Base-by-base conservation (phyloP, 148 eudicot genomes). In the Dianthus caryophyllus region DNA sequence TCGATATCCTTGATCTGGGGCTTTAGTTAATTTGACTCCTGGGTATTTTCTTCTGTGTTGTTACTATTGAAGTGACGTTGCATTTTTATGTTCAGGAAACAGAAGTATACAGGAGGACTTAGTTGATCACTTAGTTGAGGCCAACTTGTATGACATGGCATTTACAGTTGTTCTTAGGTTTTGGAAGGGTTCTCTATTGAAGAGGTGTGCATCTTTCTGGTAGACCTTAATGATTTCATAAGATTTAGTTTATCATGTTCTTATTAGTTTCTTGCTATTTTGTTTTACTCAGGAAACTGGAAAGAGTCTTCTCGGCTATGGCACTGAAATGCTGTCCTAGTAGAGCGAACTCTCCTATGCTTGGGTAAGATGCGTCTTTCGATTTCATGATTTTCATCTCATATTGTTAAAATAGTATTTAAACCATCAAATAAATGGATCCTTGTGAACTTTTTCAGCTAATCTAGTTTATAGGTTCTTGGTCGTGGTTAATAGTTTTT, bases 111-210 rank as follows among this genome's bases (percentile, higher is more conserved):
- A 88, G 29, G 72, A 88, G 43, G 90, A 81, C 44, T 65, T 95
- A 53, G 87, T 90, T 73, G 85, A 88, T 73, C 79, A 85, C 57
- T 75, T 95, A 83, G 83, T 95, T 58, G 88, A 95, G 71, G 76
- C 87, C 53, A 85, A 76, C 64, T 73, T 81, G 57, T 90, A 90
- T 79, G 99, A 95, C 65, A 83, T 83, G 93, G 99, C 93, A 30
- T 88, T 95, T 75, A 83, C 91, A 57, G 88, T 90, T 50, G 76
- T 90, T 71, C 72, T 90, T 58, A 88, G 84, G 75, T 95, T 95
- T 73, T 90, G 89, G 88, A 88, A 87, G 76, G 91, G 84, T 61
- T 88, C 99, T 66, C 89, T 72, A 64, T 82, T 90, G 69, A 81
- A 86, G 71, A 95, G 92, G 99, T 90, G 60, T 31, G 70, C 27